Conservation (phyloP, 2,329 filamentous ascomycete genomes). For the Neofusicoccum laricinum region DNA sequence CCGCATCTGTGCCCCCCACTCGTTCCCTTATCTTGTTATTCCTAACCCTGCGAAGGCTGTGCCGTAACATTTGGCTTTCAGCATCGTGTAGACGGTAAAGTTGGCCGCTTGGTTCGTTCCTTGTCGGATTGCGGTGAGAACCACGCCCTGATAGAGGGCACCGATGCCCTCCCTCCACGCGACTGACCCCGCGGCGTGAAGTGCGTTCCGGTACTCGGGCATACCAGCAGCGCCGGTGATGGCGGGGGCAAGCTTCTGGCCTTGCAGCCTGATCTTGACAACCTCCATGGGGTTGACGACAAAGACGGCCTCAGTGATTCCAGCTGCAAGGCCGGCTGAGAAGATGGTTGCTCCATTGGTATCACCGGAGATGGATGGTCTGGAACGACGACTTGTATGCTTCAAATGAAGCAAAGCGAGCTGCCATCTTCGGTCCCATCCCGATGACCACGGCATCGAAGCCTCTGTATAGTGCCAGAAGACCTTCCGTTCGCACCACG, state of each 20-base stretch:
- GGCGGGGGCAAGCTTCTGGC: background rate
- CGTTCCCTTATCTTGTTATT: too few relatives aligned
- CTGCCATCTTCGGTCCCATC: slow-evolving; percentile 6
- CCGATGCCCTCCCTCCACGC: background rate
- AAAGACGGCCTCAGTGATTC: background rate
- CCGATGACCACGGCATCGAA: background rate
- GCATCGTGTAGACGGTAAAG: background rate
- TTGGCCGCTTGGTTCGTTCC: background rate
- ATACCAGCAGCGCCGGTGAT: background rate
- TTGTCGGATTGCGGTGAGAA: background rate
- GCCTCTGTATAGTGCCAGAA: background rate
- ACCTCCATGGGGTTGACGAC: slow-evolving; percentile 6
- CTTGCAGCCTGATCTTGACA: slow-evolving; percentile 4
- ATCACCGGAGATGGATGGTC: background rate
- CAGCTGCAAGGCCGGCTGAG: background rate
- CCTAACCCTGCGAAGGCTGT: too few relatives aligned
- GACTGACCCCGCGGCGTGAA: background rate
- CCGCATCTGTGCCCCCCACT: too few relatives aligned
- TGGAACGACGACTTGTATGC: background rate
- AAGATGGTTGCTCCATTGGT: background rate
- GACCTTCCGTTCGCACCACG: background rate
- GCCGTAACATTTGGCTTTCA: background rate
- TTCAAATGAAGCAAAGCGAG: background rate
- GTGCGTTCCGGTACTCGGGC: background rate
- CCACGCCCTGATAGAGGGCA: background rate